Base-by-base conservation (phyloP, 2,329 filamentous ascomycete species). In the Cercospora zeina region DNA sequence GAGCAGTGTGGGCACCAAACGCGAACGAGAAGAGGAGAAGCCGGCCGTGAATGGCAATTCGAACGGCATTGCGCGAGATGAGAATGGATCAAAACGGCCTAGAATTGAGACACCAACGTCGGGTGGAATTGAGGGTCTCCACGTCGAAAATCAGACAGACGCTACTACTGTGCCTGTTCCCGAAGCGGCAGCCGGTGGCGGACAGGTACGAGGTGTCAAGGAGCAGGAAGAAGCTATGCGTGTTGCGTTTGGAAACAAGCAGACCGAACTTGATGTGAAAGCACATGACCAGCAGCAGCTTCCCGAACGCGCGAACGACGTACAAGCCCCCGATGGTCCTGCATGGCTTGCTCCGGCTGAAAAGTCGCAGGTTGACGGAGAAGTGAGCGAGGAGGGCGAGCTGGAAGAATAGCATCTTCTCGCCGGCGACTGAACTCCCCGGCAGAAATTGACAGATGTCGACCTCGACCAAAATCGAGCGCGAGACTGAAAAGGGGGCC, bases 331-430 rank as follows among this genome's bases (percentile, higher is more conserved):
- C 39, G 39, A 54, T 56, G 42, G 42, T 24, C 11, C 42, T 47
- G 42, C 13, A 21, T 47, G 11, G 19, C 42, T 24, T 27, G 34
- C 61, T 59, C 34, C 37, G 63, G 64, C 45, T 37, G 53, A 37
- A 24, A 47, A 39, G 59, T 58, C 30, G 16, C 62, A 36, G 56
- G 69, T 71, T 8, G 69, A 70, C 9, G 72, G 66, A 33, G 71
- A 74, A 45, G 75, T 69, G 9, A 80, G 78, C 58, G 79, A 81
- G 67, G 79, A 81, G 68, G 79, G 79, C 34, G 79, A 81, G 64
- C 68, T 81, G 59, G 78, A 80, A 69, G 79, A 78, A 60, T 80
- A 76, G 64, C 24, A 11, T 56, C 54, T 34, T 51, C 16, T 13
- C 49, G 33, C 27, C 5, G 10, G 11, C 14, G n/a, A 51, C 27